Base-by-base conservation (phyloP, 768 basidiomycete genomes). In the Tricholoma hemisulphureum region DNA sequence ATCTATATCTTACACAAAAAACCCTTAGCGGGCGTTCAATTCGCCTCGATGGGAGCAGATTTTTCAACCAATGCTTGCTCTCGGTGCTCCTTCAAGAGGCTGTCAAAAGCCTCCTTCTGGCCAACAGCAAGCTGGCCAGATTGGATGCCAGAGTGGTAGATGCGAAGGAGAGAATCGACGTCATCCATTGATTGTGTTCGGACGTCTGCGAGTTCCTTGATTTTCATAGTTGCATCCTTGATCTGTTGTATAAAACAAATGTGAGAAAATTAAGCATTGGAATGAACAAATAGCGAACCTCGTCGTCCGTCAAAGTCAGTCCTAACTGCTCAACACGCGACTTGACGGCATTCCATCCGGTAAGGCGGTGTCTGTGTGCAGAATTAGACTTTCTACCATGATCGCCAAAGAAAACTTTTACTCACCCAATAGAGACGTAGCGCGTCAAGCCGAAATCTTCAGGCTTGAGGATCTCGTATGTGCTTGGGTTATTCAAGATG, bases 321-420 rank as follows among this genome's bases (percentile, higher is more conserved):
- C 93, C 89, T 46, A 99, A 86, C 72, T 99, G 97, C 77, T 99
- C 97, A 21, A 96, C 97, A 71, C 97, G 92, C 57, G 91, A 94
- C 84, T 98, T 99, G 85, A 99, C 95, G 39, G 97, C 97, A 72
- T 98, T 98, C 97, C 96, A 99, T 49, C 96, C 96, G 6, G 95
- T 98, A 59, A 98, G 80, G 66, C 95, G 92, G 73, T 97, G 95
- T 24, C 93, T 91, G 58, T 3, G 61, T 50, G 59, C 46, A 48
- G 35, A 26, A 14, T 24, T 32, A 21, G 32, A 1, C 32, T 32
- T 28, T 45, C 24, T 32, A 51, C 23, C 41, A 11, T 14, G 26
- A 9, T 18, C 31, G 7, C 5, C 34, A 39, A 59, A 49, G 23
- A 49, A 29, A 45, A 37, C n/a, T 23, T 63, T 26, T 51, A 72